Conservation (phyloP, 371 early-diverging fungal species). For the Lichtheimia ornata region DNA sequence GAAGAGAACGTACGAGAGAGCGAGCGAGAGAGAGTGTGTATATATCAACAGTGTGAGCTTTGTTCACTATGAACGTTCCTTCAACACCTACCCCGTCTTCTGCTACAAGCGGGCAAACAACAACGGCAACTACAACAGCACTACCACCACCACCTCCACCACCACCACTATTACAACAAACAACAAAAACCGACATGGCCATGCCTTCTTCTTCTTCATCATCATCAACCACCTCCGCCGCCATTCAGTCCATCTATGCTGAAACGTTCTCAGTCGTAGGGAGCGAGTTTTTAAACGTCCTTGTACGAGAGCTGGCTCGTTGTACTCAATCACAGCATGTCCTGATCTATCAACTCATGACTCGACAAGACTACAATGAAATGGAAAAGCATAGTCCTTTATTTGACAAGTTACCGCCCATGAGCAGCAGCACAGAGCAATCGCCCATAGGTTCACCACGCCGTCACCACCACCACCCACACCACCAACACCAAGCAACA, state of each 20-base stretch:
- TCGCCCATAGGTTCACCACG: not conserved
- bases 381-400: not conserved
- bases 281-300: slow-evolving; percentile 10
- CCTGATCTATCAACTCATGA: slow-evolving; percentile 17
- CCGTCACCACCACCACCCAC: no score
- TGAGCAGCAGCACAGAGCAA: slow-evolving; percentile 3
- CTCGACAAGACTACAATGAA: slow-evolving; percentile 12
- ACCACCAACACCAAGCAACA: not conserved
- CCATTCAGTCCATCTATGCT: slow-evolving; percentile 15
- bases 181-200: not conserved
- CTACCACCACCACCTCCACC: not conserved
- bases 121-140: slow-evolving; percentile 8
- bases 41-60: no score
- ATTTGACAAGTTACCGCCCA: not conserved
- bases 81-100: slow-evolving; percentile 13
- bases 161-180: slow-evolving; percentile 4
- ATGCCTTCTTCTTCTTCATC: slow-evolving; percentile 5
- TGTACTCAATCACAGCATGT: slow-evolving; percentile 16
- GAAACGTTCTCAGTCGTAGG: slow-evolving; percentile 14
- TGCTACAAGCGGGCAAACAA: slow-evolving; percentile 1
- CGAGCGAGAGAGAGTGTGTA: no score
- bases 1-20: no score
- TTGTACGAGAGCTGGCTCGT: slow-evolving; percentile 17
- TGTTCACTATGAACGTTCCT: slow-evolving; percentile 12
- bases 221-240: slow-evolving; percentile 5